These are phyloP conservation scores for Davidsoniella eucalypti DNA, from an alignment of 2,329 filamentous ascomycete species.

Conservation along the genomic window DNA sequence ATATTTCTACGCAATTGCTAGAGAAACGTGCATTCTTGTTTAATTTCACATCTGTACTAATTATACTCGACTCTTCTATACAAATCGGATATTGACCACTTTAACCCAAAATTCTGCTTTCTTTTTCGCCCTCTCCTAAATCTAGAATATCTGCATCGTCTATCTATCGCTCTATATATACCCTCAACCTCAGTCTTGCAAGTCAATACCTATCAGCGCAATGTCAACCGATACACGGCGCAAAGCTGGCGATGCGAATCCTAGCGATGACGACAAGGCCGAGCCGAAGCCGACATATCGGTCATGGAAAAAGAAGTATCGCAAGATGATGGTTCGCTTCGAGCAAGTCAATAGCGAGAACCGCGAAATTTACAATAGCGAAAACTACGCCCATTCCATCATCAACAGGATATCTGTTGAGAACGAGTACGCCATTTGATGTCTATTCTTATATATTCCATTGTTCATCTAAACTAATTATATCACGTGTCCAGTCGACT, in stretches of 20 bases:
- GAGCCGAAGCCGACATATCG: slow-evolving; percentile 40
- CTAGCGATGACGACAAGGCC: slow-evolving; percentile 19
- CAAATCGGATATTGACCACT: not conserved
- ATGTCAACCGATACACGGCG: slow-evolving; percentile 11
- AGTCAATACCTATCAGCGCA: not conserved
- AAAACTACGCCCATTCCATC: slow-evolving; percentile 64
- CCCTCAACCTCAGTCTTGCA: not conserved
- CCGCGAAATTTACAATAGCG: slow-evolving; percentile 65
- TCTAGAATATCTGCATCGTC: too few relatives aligned
- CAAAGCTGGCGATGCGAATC: slow-evolving; percentile 8
- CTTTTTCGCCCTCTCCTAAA: not conserved
- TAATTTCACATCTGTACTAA: not conserved
- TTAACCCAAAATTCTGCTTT: not conserved
- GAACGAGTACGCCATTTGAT: slow-evolving; percentile 55
- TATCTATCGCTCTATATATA: too few relatives aligned
- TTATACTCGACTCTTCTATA: not conserved
- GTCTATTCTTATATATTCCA: not conserved
- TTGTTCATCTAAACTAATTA: slow-evolving; percentile 13
- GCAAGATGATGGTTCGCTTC: slow-evolving; percentile 70
- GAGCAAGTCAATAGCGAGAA: slow-evolving; percentile 64
- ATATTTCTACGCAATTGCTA: not conserved
- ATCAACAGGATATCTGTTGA: slow-evolving; percentile 75
- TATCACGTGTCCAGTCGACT: slow-evolving; percentile 45
- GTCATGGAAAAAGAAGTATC: slow-evolving; percentile 84
- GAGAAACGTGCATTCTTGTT: not conserved